Evolutionary conservation across 2,329 filamentous ascomycete genomes (phyloP), one percentile per base, ranked within the genome.

Genomic region (Xylaria sp.): DNA sequence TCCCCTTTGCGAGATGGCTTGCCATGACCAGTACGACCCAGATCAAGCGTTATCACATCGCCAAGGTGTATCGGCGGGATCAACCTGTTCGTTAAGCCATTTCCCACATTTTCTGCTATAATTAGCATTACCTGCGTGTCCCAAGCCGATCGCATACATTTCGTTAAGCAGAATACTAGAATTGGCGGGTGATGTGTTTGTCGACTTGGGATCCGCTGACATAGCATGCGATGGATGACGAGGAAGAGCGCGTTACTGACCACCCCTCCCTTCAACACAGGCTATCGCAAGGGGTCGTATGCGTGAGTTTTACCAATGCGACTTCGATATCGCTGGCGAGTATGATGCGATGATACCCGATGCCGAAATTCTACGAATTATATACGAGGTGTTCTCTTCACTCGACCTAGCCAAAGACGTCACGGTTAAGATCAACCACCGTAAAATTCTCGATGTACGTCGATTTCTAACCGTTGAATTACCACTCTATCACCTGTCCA

Each of bases 271-370:
- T 25, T 27, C 23, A 40, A 40, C 25, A 44, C 35, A 71, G 68
- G 70, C 90, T 62, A 90, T 93, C 83, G 90, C 88, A 66, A 93
- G 93, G 79, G 91, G 91, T 21, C 87, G 91, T 53, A 92, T 93
- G 90, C 85, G 91, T 71, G 91, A 94, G 78, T 93, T 93, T 80
- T 93, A 92, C 80, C 91, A 93, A 79, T 93, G 91, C 80, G 91
- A 93, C 81, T 92, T 93, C 75, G 92, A 93, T 78, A 91, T 93
- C 79, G 91, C 91, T 1, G 91, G 92, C 55, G 82, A 82, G 37
- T 92, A 90, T 79, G 91, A 93, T 75, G 81, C 90, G 25, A 93
- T 93, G 91, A 83, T 93, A 35, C 89, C 91, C 54, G 92, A 93
- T 76, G 90, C 91, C 5, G 91, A 93, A 81, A 88, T 93, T 65